Base-by-base conservation (phyloP, 148 eudicot genomes). In the Spergularia bocconei region DNA sequence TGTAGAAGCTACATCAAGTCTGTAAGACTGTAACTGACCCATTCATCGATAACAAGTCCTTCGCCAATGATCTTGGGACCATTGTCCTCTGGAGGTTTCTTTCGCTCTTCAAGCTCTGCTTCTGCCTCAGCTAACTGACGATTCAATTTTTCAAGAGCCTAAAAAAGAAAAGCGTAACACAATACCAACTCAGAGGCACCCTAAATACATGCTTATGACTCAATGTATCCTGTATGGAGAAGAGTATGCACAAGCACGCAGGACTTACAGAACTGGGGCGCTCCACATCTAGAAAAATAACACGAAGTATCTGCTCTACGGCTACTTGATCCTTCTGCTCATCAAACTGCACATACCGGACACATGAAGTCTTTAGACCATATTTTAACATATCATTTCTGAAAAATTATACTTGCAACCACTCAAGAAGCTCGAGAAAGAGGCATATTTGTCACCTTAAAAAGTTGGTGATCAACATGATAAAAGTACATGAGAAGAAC, bases 31-130 rank as follows among this genome's bases (percentile, higher is more conserved):
- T 14, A 67, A 78, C 97, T 82, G 60, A 95, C 98, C 98, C 98
- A 95, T 92, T 95, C 98, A 85, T 95, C 98, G 0, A 95, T 92
- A 16, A 92, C 98, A 38, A 95, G 97, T 60, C 98, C 98, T 91
- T 95, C 98, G 21, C 97, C 97, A 68, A 90, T 78, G 71, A 95
- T 83, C 83, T 89, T 92, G 33, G 93, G 93, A 23, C 97, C 96
- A 73, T 85, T 84, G 72, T 95, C 96, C 75, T 95, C 98, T 13
- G 89, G 85, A 55, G 96, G 97, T 82, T 92, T 92, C 85, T 90
- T 92, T 69, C 92, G 96, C 63, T 88, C 80, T 86, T 95, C 98
- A 75, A 85, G 82, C 58, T 88, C 98, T n/a, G 98, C 97, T 75
- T 95, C 98, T 8, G 98, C 98, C 84, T 92, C 98, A 14, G 96